Conservation (phyloP, 129 eudicot species). For the Flaveria robusta region DNA sequence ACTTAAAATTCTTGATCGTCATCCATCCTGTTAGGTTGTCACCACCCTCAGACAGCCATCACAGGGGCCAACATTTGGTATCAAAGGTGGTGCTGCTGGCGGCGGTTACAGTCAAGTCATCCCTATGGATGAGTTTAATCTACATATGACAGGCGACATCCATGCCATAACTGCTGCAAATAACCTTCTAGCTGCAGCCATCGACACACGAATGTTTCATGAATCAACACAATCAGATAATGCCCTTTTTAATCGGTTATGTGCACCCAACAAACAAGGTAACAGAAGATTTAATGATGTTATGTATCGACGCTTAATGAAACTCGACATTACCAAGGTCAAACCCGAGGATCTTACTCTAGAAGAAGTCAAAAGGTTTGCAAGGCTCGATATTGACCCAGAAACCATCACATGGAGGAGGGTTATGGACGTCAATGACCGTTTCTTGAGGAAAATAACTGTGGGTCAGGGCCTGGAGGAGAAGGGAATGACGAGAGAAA, state of each 20-base stretch:
- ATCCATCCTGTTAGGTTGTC: constrained; percentile 57
- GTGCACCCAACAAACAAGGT: constrained; percentile 92
- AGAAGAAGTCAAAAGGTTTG: constrained; percentile 76
- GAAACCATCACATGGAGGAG: constrained; percentile 90
- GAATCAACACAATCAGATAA: constrained; percentile 81
- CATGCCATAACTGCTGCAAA: constrained; percentile 99
- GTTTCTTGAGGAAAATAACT: constrained; percentile 83
- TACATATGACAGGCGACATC: constrained; percentile 94
- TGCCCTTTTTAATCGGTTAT: constrained; percentile 81
- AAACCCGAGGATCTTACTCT: constrained; percentile 85
- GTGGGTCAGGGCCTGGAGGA: constrained; percentile 98
- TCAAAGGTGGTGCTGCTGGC: constrained; percentile 99
- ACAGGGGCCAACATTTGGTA: constrained; percentile 99
- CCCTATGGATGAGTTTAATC: constrained; percentile 99
- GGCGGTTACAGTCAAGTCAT: constrained; percentile 99
- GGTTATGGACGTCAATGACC: constrained; percentile 96
- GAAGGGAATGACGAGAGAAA: constrained; percentile 94
- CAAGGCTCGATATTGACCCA: constrained; percentile 94
- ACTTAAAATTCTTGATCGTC: constrained; percentile 11
- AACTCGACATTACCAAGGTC: constrained; percentile 76
- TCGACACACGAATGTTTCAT: constrained; percentile 89
- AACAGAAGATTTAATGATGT: constrained; percentile 65
- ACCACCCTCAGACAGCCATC: constrained; percentile 97
- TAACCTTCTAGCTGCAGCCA: constrained; percentile 95
- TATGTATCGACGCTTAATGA: constrained; percentile 81